Evolutionary conservation across 108 stramenopile genomes (phyloP), one percentile per base, ranked within the genome.

Genomic region (Conticribra weissflogii): DNA sequence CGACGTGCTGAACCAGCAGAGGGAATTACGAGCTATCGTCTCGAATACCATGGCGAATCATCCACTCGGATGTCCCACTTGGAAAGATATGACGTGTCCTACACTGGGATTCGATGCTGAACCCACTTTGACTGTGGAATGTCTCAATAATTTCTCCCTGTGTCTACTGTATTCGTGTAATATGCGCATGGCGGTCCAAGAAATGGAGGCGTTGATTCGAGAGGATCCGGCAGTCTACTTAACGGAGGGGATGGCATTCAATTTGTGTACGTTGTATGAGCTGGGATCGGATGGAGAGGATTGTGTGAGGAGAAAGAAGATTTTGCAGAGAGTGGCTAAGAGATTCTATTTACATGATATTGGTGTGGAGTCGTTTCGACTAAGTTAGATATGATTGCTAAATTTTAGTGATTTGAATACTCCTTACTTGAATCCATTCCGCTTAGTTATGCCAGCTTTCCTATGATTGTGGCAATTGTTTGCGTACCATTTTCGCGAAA

Each of bases 211-310:
- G 12, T 57, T 95, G 55, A 75, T 96, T 9, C 88, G 91, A 21
- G 85, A 87, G 34, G 83, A 95, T 71, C 96, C 97, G 3, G 72
- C 83, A 0, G 34, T 65, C 47, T 88, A 81, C 63, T 74, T 97
- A 75, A 93, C 92, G 8, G 90, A 95, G 70, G 85, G 90, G 12
- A 67, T 93, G 53, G 89, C 91, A 27, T 93, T 96, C 71, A 97
- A 97, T 72, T 78, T 97, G 31, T 94, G 97, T 77, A 97, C 94
- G 0, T 83, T 97, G 61, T 97, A 97, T 76, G 97, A 97, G 59
- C 74, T 97, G 12, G 83, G 86, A 25, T 81, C 72, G 18, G 95
- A 95, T 57, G 75, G 87, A 1, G 79, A 88, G 14, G 85, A 78
- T 8, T 87, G 88, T 63, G 78, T 81, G 14, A 76, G 65, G 30